Evolutionary conservation across 1,139 yeast genomes (phyloP).

Genomic region (Scheffersomyces titani): DNA sequence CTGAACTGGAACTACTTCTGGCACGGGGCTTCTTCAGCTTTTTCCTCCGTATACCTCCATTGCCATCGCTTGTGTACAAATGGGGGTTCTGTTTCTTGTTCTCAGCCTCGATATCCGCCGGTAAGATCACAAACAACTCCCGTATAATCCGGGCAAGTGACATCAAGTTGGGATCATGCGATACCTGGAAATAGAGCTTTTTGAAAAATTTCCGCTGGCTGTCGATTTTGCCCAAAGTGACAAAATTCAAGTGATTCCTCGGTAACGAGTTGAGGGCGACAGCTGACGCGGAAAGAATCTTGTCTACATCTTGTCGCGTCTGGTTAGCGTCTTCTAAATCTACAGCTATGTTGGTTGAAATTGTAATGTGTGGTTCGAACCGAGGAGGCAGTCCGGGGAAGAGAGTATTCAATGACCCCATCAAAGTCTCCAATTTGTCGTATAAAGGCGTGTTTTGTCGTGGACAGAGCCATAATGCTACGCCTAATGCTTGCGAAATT

Average conservation of each 20-base stretch:
- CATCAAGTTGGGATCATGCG: slow-evolving; percentile 55
- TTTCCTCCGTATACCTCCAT: slow-evolving; percentile 34
- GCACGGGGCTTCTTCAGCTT: slow-evolving; percentile 23
- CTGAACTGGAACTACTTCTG: slow-evolving; percentile 3
- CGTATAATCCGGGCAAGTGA: slow-evolving; percentile 71
- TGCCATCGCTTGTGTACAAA: slow-evolving; percentile 34
- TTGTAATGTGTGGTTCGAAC: slow-evolving; percentile 78
- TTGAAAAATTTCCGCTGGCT: slow-evolving; percentile 34
- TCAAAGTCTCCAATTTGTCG: slow-evolving; percentile 61
- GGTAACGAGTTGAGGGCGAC: slow-evolving; percentile 61
- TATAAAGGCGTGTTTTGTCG: slow-evolving; percentile 52
- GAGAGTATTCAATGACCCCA: slow-evolving; percentile 64
- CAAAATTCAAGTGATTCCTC: slow-evolving; percentile 34
- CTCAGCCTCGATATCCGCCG: slow-evolving; percentile 38
- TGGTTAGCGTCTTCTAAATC: slow-evolving; percentile 34
- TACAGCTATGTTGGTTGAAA: slow-evolving; percentile 60
- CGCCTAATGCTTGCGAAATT: slow-evolving; percentile 32
- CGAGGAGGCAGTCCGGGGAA: slow-evolving; percentile 67
- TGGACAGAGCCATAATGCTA: slow-evolving; percentile 81
- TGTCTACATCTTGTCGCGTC: slow-evolving; percentile 56
- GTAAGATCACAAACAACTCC: slow-evolving; percentile 61
- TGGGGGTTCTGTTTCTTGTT: slow-evolving; percentile 41
- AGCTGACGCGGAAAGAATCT: slow-evolving; percentile 62
- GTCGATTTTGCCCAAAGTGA: slow-evolving; percentile 39
- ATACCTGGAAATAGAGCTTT: slow-evolving; percentile 63